A percentile compares a stretch with the other conserved stretches of the same genome.
Conservation (phyloP, 352 stramenopile genomes). For the Phytopythium oedochilum region DNA sequence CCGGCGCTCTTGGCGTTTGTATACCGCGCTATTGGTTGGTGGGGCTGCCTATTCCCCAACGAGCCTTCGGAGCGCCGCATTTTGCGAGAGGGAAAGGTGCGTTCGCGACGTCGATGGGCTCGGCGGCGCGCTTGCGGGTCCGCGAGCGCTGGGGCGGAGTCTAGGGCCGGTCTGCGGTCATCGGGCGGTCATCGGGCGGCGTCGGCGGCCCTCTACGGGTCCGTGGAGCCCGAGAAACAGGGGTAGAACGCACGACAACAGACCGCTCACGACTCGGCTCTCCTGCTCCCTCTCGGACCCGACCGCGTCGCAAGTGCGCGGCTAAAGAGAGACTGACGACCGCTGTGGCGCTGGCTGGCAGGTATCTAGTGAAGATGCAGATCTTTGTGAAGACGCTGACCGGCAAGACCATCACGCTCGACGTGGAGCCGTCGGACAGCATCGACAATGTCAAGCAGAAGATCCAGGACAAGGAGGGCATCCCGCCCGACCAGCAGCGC, state of each 20-base stretch:
- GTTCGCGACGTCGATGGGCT: slow-evolving; percentile 10
- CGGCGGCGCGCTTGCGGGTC: not conserved
- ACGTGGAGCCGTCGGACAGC: slow-evolving; percentile 96
- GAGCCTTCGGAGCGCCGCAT: slow-evolving; percentile 11
- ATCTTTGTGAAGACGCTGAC: slow-evolving; percentile 98
- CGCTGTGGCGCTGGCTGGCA: slow-evolving; percentile 12
- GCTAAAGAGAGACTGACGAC: slow-evolving; percentile 3
- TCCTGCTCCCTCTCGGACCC: not conserved
- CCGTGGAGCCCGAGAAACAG: too few relatives aligned
- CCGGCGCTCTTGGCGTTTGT: slow-evolving; percentile 9
- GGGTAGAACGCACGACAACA: too few relatives aligned
- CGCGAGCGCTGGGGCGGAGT: not conserved
- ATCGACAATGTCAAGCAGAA: slow-evolving; percentile 99
- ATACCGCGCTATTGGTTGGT: slow-evolving; percentile 11
- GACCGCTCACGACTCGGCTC: not conserved
- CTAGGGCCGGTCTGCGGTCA: not conserved
- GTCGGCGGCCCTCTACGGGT: not conserved
- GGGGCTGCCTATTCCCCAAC: slow-evolving; percentile 2
- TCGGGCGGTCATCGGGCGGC: too few relatives aligned
- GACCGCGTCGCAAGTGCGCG: too few relatives aligned
- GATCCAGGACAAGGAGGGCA: slow-evolving; percentile 99
- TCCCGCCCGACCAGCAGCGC: slow-evolving; percentile 99
- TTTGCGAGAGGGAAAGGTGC: slow-evolving; percentile 50
- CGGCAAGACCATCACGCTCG: slow-evolving; percentile 96
- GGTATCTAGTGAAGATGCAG: slow-evolving; percentile 83